phyloP scores from a whole-genome alignment of 1,139 yeast species.

The Hansenula sp. region DNA sequence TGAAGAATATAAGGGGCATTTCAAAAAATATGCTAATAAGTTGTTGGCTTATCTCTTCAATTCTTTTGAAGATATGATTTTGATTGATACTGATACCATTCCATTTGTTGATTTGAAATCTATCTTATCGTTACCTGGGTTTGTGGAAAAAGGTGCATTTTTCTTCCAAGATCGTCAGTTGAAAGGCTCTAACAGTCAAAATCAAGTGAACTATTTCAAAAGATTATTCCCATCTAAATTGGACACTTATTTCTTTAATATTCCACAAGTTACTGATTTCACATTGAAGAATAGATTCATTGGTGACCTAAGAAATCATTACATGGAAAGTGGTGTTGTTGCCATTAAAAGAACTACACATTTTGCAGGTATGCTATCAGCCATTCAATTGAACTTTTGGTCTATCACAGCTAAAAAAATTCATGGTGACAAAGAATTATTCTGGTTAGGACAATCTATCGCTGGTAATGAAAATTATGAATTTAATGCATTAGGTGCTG shows the following conservation, averaged over 20 bases:
- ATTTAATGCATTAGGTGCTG: constrained; percentile 35
- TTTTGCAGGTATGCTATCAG: constrained; percentile 38
- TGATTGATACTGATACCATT: constrained; percentile 52
- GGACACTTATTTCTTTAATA: constrained; percentile 28
- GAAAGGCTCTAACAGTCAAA: constrained; percentile 20
- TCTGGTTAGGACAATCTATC: constrained; percentile 49
- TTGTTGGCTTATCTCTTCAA: constrained; percentile 43
- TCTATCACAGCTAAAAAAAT: constrained; percentile 20
- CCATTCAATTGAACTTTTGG: constrained; percentile 35
- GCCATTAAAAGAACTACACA: constrained; percentile 40
- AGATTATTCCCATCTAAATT: constrained; percentile 37
- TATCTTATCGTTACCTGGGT: constrained; percentile 27
- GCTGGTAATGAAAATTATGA: constrained; percentile 46
- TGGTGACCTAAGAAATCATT: constrained; percentile 44
- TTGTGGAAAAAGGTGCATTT: constrained; percentile 27
- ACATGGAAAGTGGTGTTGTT: constrained; percentile 55
- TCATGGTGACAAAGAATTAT: constrained; percentile 59
- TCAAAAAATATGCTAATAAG: constrained; percentile 43
- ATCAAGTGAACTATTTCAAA: constrained; percentile 32
- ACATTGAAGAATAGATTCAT: constrained; percentile 40
- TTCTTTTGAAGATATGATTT: constrained; percentile 44
- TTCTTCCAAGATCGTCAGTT: constrained; percentile 36
- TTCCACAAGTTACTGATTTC: constrained; percentile 34
- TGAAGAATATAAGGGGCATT: constrained; percentile 25
- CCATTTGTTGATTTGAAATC: constrained; percentile 35